Percentiles rank a stretch among this genome's conserved stretches.
Evolutionary conservation across 306 rosid species (phyloP).

Genomic region (Gleditsia sinensis): DNA sequence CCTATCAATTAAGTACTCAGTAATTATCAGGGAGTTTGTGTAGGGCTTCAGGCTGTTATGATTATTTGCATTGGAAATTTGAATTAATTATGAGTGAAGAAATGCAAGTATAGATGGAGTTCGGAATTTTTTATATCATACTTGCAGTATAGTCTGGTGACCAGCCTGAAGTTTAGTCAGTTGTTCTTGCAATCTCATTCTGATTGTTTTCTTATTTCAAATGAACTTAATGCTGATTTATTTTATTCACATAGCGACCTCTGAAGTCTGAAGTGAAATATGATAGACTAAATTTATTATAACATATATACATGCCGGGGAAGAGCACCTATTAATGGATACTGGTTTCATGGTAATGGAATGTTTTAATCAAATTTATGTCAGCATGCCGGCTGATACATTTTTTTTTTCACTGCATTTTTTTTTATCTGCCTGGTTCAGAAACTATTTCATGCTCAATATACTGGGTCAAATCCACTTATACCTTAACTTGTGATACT

Average conservation of each 20-base stretch:
- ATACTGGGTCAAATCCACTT: background rate
- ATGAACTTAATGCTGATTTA: constrained; percentile 1
- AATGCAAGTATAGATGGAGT: background rate
- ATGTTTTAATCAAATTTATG: constrained; percentile 12
- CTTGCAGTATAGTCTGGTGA: background rate
- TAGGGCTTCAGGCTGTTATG: constrained; percentile 11
- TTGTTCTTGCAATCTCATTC: constrained; percentile 5
- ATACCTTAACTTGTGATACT: constrained; percentile 32
- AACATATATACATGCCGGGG: constrained; percentile 3
- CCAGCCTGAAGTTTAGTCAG: background rate
- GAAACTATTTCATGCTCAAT: background rate
- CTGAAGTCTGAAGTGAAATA: background rate
- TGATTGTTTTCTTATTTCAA: background rate
- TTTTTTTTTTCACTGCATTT: no score
- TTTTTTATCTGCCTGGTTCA: no score
- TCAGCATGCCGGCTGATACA: background rate
- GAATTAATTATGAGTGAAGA: background rate
- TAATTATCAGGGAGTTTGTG: background rate
- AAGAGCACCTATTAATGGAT: constrained; percentile 12
- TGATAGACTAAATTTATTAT: constrained; percentile 3
- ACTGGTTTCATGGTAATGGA: background rate
- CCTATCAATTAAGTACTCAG: background rate
- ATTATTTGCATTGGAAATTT: constrained; percentile 13
- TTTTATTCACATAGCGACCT: background rate
- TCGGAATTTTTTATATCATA: constrained; percentile 8